phyloP scores from a whole-genome alignment of 495 filamentous ascomycete species.

The Chaetomium tenue region DNA sequence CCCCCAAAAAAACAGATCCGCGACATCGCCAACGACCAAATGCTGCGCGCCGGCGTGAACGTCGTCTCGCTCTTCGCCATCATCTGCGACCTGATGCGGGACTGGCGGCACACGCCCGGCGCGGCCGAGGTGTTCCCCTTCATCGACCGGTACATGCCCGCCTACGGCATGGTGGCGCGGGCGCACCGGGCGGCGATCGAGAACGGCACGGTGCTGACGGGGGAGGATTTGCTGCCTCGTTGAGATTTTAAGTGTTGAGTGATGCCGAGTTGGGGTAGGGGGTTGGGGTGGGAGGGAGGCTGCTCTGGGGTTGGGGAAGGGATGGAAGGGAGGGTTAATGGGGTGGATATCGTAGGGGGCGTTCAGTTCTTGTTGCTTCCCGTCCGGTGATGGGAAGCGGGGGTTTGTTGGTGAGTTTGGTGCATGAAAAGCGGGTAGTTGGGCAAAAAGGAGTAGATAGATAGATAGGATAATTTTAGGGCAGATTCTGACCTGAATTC shows the following conservation, averaged over 20 bases:
- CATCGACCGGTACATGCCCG: constrained; percentile 57
- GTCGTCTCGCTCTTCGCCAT: constrained; percentile 65
- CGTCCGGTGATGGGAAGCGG: no score
- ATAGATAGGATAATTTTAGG: no score
- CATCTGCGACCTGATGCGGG: constrained; percentile 70
- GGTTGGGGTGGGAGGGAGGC: not conserved
- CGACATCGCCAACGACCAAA: constrained; percentile 62
- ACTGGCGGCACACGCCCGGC: constrained; percentile 72
- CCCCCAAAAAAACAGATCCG: constrained; percentile 31
- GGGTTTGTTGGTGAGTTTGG: no score
- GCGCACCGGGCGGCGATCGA: constrained; percentile 44
- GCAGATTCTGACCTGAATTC: no score
- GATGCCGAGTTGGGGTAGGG: not conserved
- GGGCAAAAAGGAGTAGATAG: no score
- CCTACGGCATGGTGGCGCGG: constrained; percentile 34
- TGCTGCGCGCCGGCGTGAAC: constrained; percentile 66
- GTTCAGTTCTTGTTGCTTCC: no score
- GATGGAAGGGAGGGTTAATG: no score
- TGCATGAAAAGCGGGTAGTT: no score
- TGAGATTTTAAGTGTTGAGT: no score
- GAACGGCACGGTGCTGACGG: constrained; percentile 47
- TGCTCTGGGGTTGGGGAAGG: no score
- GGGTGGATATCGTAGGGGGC: no score
- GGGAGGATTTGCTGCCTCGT: constrained; percentile 41
- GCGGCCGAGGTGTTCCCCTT: constrained; percentile 60